Conservation (phyloP, 306 rosid species). For the Purshia tridentata region DNA sequence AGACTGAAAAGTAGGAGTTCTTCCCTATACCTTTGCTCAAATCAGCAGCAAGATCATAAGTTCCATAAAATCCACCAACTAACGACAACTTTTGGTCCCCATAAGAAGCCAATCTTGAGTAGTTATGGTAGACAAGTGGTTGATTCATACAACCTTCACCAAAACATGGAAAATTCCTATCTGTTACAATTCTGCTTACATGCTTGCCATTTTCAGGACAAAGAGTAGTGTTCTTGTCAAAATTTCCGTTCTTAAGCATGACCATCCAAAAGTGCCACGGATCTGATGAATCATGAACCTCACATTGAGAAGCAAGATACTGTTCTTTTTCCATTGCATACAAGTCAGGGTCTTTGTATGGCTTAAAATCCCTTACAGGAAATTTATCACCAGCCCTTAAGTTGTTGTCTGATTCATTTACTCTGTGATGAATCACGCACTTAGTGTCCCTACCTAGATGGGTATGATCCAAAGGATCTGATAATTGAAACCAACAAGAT, state of each 20-base stretch:
- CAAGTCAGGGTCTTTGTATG: slow-evolving; percentile 41
- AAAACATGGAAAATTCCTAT: slow-evolving; percentile 51
- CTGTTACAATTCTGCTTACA: slow-evolving; percentile 29
- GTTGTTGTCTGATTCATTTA: slow-evolving; percentile 40
- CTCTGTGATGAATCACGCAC: slow-evolving; percentile 36
- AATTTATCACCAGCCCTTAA: slow-evolving; percentile 40
- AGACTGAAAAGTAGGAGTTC: slow-evolving; percentile 46
- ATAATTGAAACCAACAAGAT: not conserved
- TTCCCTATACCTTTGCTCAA: slow-evolving; percentile 32
- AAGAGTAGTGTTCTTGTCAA: slow-evolving; percentile 48
- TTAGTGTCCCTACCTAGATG: not conserved
- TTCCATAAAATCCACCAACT: slow-evolving; percentile 52
- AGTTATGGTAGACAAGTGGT: slow-evolving; percentile 51
- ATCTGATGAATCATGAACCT: slow-evolving; percentile 30
- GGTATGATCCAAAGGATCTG: slow-evolving; percentile 16
- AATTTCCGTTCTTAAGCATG: slow-evolving; percentile 60
- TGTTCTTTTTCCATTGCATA: slow-evolving; percentile 51
- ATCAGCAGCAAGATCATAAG: slow-evolving; percentile 56
- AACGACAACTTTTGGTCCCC: slow-evolving; percentile 17
- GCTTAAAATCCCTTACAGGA: slow-evolving; percentile 27
- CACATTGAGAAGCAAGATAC: slow-evolving; percentile 47
- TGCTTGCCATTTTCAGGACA: slow-evolving; percentile 57
- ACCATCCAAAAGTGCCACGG: slow-evolving; percentile 68
- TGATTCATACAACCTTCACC: slow-evolving; percentile 69
- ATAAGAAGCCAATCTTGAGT: slow-evolving; percentile 34